Evolutionary conservation across 306 rosid species (phyloP).

Genomic region (Coriaria nepalensis): DNA sequence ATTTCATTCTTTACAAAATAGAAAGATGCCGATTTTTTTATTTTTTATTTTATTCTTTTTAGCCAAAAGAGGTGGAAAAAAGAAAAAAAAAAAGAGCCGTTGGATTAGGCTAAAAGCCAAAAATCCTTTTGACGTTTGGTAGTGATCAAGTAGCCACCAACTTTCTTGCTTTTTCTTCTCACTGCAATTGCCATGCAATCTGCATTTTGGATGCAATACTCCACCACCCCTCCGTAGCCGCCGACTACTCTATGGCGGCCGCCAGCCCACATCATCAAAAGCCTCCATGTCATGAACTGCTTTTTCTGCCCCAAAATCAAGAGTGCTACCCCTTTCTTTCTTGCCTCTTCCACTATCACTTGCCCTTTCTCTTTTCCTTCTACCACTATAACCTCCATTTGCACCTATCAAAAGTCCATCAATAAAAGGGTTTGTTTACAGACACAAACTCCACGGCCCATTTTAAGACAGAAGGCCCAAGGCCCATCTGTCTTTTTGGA

Average conservation of each 20-base stretch:
- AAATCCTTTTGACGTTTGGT: conserved; percentile 94
- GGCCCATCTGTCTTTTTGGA: no score
- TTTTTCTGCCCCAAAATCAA: conserved; percentile 84
- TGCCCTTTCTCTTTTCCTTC: conserved; percentile 77
- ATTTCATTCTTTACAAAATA: no score
- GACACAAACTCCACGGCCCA: no score
- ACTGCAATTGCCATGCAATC: conserved; percentile 93
- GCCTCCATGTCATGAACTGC: conserved; percentile 74
- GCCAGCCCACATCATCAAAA: conserved; percentile 83
- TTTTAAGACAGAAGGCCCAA: no score
- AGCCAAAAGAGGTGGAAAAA: no score
- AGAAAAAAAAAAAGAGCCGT: background rate
- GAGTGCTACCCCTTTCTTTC: conserved; percentile 52
- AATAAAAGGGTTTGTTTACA: background rate
- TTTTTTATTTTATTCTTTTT: no score
- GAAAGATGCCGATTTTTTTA: no score
- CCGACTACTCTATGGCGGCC: conserved; percentile 20
- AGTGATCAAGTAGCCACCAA: conserved; percentile 88
- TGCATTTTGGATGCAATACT: conserved; percentile 83
- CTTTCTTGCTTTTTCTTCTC: conserved; percentile 64
- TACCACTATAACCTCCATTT: conserved; percentile 52
- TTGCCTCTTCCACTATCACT: conserved; percentile 82
- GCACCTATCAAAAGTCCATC: conserved; percentile 52
- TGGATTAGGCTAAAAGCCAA: conserved; percentile 68
- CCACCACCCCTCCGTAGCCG: conserved; percentile 34